A percentile compares a stretch with the other conserved stretches of the same genome.
phyloP scores from a whole-genome alignment of 202 grass and related monocot species.

The Setaria viridis region DNA sequence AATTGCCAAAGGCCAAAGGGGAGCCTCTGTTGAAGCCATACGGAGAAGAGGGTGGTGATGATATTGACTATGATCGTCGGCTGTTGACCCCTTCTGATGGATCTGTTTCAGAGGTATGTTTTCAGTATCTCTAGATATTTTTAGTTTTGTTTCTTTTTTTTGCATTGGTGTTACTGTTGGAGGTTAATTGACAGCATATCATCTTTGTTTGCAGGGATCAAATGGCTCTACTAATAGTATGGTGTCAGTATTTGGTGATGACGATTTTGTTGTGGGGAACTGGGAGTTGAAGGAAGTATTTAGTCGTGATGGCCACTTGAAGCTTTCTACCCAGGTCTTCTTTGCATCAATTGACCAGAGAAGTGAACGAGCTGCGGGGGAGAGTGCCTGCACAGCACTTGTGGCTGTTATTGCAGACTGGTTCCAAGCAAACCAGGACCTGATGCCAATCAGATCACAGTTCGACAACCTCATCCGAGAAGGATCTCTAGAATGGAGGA shows the following conservation, averaged over 20 bases:
- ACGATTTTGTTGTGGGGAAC: conserved; percentile 85
- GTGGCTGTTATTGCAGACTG: conserved; percentile 90
- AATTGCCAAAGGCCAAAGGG: conserved; percentile 77
- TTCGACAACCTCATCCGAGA: conserved; percentile 92
- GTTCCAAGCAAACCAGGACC: conserved; percentile 73
- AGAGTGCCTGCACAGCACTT: conserved; percentile 93
- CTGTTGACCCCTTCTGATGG: conserved; percentile 75
- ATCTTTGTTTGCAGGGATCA: conserved; percentile 64
- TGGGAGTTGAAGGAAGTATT: conserved; percentile 81
- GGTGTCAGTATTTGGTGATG: conserved; percentile 82
- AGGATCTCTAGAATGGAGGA: conserved; percentile 93
- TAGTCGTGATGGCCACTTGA: conserved; percentile 85
- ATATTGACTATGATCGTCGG: conserved; percentile 91
- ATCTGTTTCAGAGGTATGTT: conserved; percentile 66
- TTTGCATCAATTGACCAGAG: conserved; percentile 98
- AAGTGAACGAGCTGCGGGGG: conserved; percentile 81
- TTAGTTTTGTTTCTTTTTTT: background rate
- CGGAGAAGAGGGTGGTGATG: conserved; percentile 94
- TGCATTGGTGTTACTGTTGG: background rate
- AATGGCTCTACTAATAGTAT: conserved; percentile 58
- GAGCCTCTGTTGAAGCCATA: conserved; percentile 90
- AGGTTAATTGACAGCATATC: conserved; percentile 32
- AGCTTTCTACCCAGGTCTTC: conserved; percentile 79
- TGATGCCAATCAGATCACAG: conserved; percentile 96
- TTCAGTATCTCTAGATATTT: conserved; percentile 4